Conservation (phyloP, 345 rosid genomes). For the Adansonia digitata region DNA sequence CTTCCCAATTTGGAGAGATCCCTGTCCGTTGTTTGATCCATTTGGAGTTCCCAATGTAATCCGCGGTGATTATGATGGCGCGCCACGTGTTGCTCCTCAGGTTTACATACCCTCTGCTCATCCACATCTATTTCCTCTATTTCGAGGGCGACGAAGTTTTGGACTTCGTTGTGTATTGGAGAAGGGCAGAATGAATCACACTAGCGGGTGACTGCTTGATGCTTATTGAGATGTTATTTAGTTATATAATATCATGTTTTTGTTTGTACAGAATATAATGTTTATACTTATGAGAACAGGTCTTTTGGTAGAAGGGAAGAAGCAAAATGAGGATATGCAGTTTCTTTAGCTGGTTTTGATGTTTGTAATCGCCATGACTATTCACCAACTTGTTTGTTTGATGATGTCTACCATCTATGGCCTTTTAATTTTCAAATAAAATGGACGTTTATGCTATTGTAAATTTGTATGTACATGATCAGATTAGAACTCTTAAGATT, state of each 20-base stretch:
- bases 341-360: background rate
- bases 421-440: background rate
- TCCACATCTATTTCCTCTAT: slow-evolving; percentile 6
- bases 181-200: slow-evolving; percentile 11
- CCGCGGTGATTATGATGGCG: slow-evolving; percentile 37
- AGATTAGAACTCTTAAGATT: too few relatives aligned
- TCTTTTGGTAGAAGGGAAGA: background rate
- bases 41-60: slow-evolving; percentile 11
- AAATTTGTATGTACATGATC: background rate
- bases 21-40: slow-evolving; percentile 15
- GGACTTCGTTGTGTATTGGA: slow-evolving; percentile 36
- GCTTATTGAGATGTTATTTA: background rate
- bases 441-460: background rate
- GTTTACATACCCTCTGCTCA: slow-evolving; percentile 14
- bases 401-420: background rate
- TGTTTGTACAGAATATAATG: background rate
- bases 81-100: slow-evolving; percentile 25
- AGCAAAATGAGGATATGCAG: background rate
- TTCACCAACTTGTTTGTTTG: background rate
- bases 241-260: background rate
- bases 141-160: slow-evolving; percentile 12
- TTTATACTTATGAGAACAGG: background rate
- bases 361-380: background rate
- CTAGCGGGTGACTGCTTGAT: background rate
- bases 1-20: slow-evolving; percentile 23